Base-by-base conservation (phyloP, 2,329 filamentous ascomycete species). In the Sarocladiaceae sp. region DNA sequence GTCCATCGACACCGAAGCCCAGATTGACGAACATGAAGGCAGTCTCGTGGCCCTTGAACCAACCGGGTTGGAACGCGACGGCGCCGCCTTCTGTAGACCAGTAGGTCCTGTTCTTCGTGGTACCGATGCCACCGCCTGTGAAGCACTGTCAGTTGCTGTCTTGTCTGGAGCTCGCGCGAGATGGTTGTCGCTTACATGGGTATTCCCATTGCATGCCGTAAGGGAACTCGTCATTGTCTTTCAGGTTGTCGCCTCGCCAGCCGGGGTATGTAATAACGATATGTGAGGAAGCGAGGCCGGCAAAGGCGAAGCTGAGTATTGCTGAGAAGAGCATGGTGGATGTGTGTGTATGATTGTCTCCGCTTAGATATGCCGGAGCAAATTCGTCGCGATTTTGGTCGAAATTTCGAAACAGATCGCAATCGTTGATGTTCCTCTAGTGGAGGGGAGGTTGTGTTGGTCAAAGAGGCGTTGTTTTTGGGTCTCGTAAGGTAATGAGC, bases 171-270 rank as follows among this genome's bases (percentile, higher is more conserved):
- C 19, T 45, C 33, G 32, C 24, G 26, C 24, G 27, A 46, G 39
- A 42, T 43, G 19, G 15, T 6, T 6, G 26, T 9, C 9, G 70
- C 87, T 68, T 72, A 95, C 89, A 96, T 64, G 90, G 89, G 70
- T 95, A 95, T 62, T 83, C 81, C 89, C 89, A 96, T 69, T 95
- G 85, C 86, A 93, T 91, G 66, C 89, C 90, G 53, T 86, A 95
- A 2, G 89, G 89, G 54, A 80, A 93, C 1, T 76, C 81, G 2
- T 78, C 80, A 61, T 88, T 94, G 33, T 83, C 85, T 58, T 84
- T 76, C 50, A 95, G 77, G 61, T 88, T 94, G 70, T 95, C 83
- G 51, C 88, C 89, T 75, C 89, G 70, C 82, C 85, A 91, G 53
- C 85, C 86, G 0, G 88, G 89, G 59, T 94, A 94, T 50, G 83